Percentiles rank a stretch among this genome's conserved stretches.
Evolutionary conservation across 2,329 filamentous ascomycete genomes (phyloP).

Genomic region (Fusarium nisikadoi): DNA sequence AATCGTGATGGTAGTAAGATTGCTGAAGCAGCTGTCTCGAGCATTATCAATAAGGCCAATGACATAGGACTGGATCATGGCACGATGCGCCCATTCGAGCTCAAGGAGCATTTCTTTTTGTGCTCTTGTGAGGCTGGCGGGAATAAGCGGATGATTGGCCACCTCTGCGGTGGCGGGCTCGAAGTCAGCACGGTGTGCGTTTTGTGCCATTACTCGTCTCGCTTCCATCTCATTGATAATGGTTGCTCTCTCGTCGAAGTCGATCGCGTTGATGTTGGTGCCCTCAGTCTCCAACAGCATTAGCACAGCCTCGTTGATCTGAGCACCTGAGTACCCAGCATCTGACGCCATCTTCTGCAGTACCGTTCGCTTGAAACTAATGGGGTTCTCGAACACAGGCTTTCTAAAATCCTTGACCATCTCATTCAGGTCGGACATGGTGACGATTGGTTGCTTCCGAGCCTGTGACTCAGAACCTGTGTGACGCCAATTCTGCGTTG

Average conservation of each 20-base stretch:
- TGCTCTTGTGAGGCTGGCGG: constrained; percentile 65
- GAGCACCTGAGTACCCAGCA: constrained; percentile 48
- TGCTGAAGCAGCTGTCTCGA: constrained; percentile 57
- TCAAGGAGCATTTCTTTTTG: constrained; percentile 77
- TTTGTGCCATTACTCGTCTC: constrained; percentile 11
- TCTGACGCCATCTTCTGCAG: constrained; percentile 52
- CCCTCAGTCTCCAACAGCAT: constrained; percentile 52
- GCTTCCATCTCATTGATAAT: constrained; percentile 25
- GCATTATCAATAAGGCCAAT: constrained; percentile 71
- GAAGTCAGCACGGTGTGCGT: constrained; percentile 21
- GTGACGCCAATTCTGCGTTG: constrained; percentile 43
- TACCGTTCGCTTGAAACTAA: constrained; percentile 47
- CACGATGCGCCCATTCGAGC: constrained; percentile 74
- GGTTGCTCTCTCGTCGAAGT: constrained; percentile 48
- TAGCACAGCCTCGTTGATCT: constrained; percentile 49
- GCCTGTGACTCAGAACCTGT: constrained; percentile 19
- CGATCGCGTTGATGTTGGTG: constrained; percentile 43
- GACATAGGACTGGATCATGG: constrained; percentile 74
- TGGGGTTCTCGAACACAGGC: constrained; percentile 39
- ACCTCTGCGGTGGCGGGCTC: constrained; percentile 38
- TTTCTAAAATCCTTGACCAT: constrained; percentile 36
- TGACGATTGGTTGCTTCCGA: constrained; percentile 27
- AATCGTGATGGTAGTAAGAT: constrained; percentile 69
- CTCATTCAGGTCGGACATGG: constrained; percentile 43
- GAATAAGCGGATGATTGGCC: constrained; percentile 56